Evolutionary conservation across 306 rosid species (phyloP), one percentile per base, ranked within the genome.

Genomic region (Cucurbita ficifolia): DNA sequence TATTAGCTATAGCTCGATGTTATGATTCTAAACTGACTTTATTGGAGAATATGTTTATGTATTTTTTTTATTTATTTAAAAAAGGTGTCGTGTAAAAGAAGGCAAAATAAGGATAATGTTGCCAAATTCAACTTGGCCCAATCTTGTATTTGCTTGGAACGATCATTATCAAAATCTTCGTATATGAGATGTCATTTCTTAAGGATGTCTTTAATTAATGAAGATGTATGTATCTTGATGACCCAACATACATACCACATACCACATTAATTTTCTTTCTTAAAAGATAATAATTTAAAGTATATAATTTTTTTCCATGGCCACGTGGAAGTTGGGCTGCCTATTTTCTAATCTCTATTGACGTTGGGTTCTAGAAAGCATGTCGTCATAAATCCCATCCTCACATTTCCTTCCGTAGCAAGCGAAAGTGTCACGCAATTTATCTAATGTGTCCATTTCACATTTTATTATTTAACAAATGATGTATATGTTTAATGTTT

Each of bases 311-410:
- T 60, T 62, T 64, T 10, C 11, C 36, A 33, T 65, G 10, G 53
- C 72, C 72, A 43, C 72, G 53, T 42, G 72, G 72, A 43, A 65
- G 9, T 42, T 40, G 50, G 63, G 51, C 71, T 64, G 71, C 51
- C n/a, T n/a, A 7, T 38, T 62, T 62, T n/a, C 22, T 39, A 14
- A n/a, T 38, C 4, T 6, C 21, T 17, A 33, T 64, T 42, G 52
- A 40, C 71, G 71, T 64, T 40, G 36, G 17, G 71, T 64, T 64
- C 72, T 65, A 65, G 53, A 42, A 65, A 11, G 10, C 18, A 65
- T 65, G 72, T 40, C 72, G 72, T 65, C 53, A 65, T 64, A 40
- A 42, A 64, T 63, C 70, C 70, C 17, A 9, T n/a, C 50, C 50
- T 4, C 52, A 2, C 10, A 64, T 19, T 64, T 64, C 43, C 72